Evolutionary conservation across 2,329 filamentous ascomycete genomes (phyloP), one percentile per base, ranked within the genome.

Genomic region (Diaporthe caulivora): DNA sequence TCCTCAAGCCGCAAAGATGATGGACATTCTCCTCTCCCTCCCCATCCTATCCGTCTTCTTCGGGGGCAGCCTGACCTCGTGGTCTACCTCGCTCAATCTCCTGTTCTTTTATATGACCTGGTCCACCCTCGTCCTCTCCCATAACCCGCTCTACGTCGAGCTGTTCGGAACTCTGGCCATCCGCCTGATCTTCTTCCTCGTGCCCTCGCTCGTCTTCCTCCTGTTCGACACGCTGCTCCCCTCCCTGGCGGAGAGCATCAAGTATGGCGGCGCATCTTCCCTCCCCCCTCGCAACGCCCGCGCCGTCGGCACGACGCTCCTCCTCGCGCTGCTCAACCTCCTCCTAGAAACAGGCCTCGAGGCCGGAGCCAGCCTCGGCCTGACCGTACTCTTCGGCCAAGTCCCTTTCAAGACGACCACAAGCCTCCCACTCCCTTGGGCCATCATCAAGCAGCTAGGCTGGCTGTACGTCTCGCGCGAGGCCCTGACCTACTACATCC

Each of bases 71-170:
- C 81, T 91, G 73, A 88, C 90, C 9, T 92, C 93, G 9, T 95
- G 93, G 85, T 92, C 87, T 18, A 96, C 95, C 1, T 95, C 92
- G 1, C 86, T 97, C 76, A 98, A 97, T 81, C 84, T 97, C 31
- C 85, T 97, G 75, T 95, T 97, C 86, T 97, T 98, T 83, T 96
- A 95, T 82, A 89, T 97, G 85, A 96, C 94, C 77, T 98, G 95
- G 95, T 91, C 91, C 8, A 96, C 94, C 0, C 88, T 98, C 42
- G 91, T 97, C 51, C 86, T 96, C 3, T 93, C 93, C 9, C 93
- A 97, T 78, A 87, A 92, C 1, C 91, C 94, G 0, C 85, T 97
- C 21, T 89, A 90, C 73, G 90, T 98, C 72, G 94, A 97, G 81
- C 81, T 97, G 1, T 85, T 93, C 69, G 94, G 92, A 71, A 92